Percentiles rank a stretch among this genome's conserved stretches.
These are phyloP conservation scores for Echium plantagineum DNA, from an alignment of 257 asterid genomes.

Conservation along the genomic window DNA sequence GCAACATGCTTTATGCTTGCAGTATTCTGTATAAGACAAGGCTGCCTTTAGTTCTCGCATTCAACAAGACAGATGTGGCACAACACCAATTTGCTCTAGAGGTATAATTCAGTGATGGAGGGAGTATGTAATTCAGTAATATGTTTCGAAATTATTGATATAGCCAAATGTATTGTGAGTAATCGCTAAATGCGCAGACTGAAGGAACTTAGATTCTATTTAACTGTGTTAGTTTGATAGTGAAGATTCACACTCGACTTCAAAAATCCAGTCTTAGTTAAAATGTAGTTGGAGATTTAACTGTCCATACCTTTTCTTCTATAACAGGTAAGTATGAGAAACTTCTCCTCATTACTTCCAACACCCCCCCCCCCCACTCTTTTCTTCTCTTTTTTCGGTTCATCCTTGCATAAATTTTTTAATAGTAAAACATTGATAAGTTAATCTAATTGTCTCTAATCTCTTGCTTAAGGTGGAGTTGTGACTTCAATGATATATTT, in stretches of 20 bases:
- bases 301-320: too few relatives aligned
- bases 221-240: not conserved
- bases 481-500: not conserved
- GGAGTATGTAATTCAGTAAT: too few relatives aligned
- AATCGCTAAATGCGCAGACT: not conserved
- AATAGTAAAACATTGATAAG: not conserved
- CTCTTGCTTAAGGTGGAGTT: not conserved
- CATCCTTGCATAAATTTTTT: too few relatives aligned
- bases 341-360: too few relatives aligned
- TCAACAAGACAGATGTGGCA: constrained; percentile 93
- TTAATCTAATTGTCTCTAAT: too few relatives aligned
- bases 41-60: constrained; percentile 73
- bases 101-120: constrained; percentile 32
- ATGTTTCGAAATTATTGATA: too few relatives aligned
- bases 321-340: too few relatives aligned
- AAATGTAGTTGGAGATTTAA: not conserved
- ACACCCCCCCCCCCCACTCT: too few relatives aligned
- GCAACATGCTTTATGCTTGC: constrained; percentile 96
- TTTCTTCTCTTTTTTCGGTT: too few relatives aligned
- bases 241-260: not conserved
- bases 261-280: not conserved
- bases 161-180: not conserved
- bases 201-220: not conserved
- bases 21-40: constrained; percentile 93
- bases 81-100: constrained; percentile 90